phyloP scores from a whole-genome alignment of 2,329 filamentous ascomycete species.

The Fusarium sp. region DNA sequence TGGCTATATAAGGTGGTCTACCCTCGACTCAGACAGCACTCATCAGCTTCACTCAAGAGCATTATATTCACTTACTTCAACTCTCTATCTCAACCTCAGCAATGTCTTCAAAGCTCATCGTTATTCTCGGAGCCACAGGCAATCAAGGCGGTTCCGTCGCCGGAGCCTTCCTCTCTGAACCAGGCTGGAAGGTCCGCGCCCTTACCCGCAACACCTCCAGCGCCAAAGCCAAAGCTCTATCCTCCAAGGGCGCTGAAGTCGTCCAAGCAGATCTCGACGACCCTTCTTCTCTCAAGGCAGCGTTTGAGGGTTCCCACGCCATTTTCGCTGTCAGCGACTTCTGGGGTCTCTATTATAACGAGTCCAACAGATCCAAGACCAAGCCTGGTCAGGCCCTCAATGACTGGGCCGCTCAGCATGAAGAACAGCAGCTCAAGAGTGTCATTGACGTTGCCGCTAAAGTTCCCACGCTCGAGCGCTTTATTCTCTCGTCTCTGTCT shows the following conservation, averaged over 20 bases:
- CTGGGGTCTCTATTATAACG: conserved; percentile 28
- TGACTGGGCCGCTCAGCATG: conserved; percentile 39
- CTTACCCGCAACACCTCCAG: conserved; percentile 19
- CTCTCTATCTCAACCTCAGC: background rate
- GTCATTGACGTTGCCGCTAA: conserved; percentile 48
- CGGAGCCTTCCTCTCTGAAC: conserved; percentile 3
- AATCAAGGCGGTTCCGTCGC: conserved; percentile 31
- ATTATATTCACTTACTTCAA: background rate
- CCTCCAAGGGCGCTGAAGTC: conserved; percentile 9
- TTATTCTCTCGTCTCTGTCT: conserved; percentile 50
- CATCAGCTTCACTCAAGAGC: background rate
- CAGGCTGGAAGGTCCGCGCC: conserved; percentile 21
- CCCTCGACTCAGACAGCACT: background rate
- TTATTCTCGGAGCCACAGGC: conserved; percentile 27
- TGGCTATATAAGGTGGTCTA: background rate
- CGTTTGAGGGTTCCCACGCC: conserved; percentile 7
- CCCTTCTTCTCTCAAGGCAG: background rate
- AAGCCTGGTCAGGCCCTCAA: conserved; percentile 24
- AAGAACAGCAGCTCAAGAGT: conserved; percentile 48
- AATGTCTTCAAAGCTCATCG: conserved; percentile 27
- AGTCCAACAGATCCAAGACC: conserved; percentile 7
- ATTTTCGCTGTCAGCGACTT: conserved; percentile 45
- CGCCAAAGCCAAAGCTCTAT: conserved; percentile 9
- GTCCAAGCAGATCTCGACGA: conserved; percentile 6
- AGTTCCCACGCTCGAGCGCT: conserved; percentile 45